Percentiles rank a stretch among this genome's conserved stretches.
phyloP scores from a whole-genome alignment of 164 flowering plant genomes.

The Piper longum region DNA sequence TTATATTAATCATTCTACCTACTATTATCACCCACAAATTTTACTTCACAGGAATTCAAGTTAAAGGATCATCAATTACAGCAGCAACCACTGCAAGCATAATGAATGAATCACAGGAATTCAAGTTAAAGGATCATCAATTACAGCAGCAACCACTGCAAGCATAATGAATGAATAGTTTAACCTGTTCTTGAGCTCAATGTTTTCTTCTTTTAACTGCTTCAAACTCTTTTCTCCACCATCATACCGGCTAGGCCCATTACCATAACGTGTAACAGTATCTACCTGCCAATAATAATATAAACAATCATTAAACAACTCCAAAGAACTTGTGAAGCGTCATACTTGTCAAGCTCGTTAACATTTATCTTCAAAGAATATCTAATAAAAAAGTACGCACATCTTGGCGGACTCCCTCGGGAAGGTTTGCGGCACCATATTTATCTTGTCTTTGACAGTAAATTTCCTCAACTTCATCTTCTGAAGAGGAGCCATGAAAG shows the following conservation, averaged over 20 bases:
- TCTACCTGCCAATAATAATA: background rate
- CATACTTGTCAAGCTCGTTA: too few species aligned
- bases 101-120: background rate
- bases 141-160: background rate
- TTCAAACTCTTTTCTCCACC: slow-evolving; percentile 7
- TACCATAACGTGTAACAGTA: background rate
- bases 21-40: too few species aligned
- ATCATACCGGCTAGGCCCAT: background rate
- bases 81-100: background rate
- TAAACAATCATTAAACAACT: slow-evolving; percentile 1
- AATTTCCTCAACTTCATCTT: background rate
- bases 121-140: too few species aligned
- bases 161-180: too few species aligned
- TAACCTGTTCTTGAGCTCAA: slow-evolving; percentile 6
- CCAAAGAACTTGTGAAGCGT: background rate
- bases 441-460: slow-evolving; percentile 14
- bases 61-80: too few species aligned
- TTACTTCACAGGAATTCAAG: too few species aligned
- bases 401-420: slow-evolving; percentile 1
- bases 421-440: slow-evolving; percentile 6
- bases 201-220: slow-evolving; percentile 40
- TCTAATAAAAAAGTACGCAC: too few species aligned
- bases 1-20: too few species aligned
- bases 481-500: slow-evolving; percentile 12
- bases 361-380: too few species aligned